phyloP scores from a whole-genome alignment of 2,329 filamentous ascomycete genomes.

The Metarhizium brunneum region DNA sequence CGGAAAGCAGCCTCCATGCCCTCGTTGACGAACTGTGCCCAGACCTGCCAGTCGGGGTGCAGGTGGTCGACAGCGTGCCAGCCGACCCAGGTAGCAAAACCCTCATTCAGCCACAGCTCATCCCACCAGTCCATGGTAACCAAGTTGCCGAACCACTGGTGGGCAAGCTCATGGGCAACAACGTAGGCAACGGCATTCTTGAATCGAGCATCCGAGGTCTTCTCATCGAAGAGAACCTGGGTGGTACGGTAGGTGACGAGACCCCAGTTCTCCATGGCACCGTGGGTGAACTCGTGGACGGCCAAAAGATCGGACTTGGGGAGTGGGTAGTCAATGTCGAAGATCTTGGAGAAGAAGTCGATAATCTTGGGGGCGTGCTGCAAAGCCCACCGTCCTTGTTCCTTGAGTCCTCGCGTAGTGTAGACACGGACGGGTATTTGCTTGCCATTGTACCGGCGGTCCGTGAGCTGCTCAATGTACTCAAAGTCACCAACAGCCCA shows the following conservation, averaged over 20 bases:
- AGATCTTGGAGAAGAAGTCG: conserved; percentile 94
- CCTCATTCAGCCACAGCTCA: conserved; percentile 89
- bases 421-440: conserved; percentile 90
- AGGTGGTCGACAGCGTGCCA: conserved; percentile 89
- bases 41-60: conserved; percentile 95
- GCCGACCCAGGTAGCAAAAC: conserved; percentile 96
- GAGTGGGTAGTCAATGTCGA: conserved; percentile 84
- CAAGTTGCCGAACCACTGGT: conserved; percentile 93
- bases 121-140: conserved; percentile 98
- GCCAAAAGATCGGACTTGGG: conserved; percentile 87
- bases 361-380: conserved; percentile 89
- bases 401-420: conserved; percentile 86
- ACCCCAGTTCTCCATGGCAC: conserved; percentile 95
- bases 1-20: conserved; percentile 85
- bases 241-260: conserved; percentile 94
- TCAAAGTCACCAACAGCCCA: conserved; percentile 98
- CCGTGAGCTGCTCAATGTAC: conserved; percentile 85
- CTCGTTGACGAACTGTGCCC: conserved; percentile 95
- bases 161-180: conserved; percentile 93
- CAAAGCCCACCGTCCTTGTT: conserved; percentile 82
- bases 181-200: conserved; percentile 94
- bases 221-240: conserved; percentile 90
- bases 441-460: conserved; percentile 84
- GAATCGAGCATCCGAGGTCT: conserved; percentile 80
- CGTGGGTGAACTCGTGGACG: conserved; percentile 82